These are phyloP conservation scores for Nemania serpens DNA, from an alignment of 2,329 filamentous ascomycete genomes.

Conservation along the genomic window DNA sequence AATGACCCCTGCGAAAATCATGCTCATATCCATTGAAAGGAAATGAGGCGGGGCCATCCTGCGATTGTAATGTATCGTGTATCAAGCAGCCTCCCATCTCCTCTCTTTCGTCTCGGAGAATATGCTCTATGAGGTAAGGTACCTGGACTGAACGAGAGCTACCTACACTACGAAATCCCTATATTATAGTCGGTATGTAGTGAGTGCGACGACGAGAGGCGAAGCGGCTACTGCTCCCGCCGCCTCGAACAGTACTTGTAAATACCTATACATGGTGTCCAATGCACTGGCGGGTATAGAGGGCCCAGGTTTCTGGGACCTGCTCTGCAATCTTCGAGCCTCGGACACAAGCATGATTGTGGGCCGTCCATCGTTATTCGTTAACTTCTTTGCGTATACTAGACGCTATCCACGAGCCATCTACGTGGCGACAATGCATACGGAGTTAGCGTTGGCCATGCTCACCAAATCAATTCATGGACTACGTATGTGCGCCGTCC, in stretches of 20 bases:
- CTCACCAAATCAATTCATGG: no score
- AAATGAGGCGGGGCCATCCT: constrained; percentile 18
- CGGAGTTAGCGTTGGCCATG: no score
- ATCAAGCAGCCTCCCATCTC: background rate
- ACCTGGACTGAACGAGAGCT: background rate
- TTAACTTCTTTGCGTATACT: constrained; percentile 11
- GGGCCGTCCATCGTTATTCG: background rate
- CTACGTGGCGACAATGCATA: no score
- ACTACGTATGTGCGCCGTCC: background rate
- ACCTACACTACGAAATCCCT: background rate
- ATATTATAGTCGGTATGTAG: no score
- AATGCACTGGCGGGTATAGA: constrained; percentile 1
- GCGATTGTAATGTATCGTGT: background rate
- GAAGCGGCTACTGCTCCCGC: background rate
- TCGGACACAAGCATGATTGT: constrained; percentile 26
- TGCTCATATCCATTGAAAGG: background rate
- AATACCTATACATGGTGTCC: background rate
- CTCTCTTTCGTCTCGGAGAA: background rate
- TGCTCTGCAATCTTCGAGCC: background rate
- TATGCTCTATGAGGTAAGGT: background rate
- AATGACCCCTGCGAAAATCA: constrained; percentile 3
- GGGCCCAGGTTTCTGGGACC: constrained; percentile 17
- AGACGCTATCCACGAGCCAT: constrained; percentile 1
- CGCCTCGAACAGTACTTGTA: background rate
- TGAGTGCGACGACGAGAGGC: background rate